Evolutionary conservation across 495 filamentous ascomycete species (phyloP), one percentile per base, ranked within the genome.

Genomic region (Penicillium pulvis): DNA sequence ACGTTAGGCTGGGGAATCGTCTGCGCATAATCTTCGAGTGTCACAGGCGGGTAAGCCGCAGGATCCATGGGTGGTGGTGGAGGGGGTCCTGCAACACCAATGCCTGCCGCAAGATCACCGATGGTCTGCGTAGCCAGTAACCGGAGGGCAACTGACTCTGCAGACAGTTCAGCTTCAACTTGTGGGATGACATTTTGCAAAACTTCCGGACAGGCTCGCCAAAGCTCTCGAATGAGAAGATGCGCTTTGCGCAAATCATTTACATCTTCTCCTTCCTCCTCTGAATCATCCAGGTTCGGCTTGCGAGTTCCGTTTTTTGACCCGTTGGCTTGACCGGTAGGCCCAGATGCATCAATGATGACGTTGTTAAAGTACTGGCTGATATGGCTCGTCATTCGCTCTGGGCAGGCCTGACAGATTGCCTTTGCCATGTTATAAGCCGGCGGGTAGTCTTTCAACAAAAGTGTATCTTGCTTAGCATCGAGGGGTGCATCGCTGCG

Each of bases 311-410:
- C 67, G 30, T 65, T 76, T 76, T 79, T 88, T 74, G 66, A 61
- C 5, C 71, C 70, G 19, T 80, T 76, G 14, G 70, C 51, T 53
- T 63, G 53, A 33, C 56, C 63, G 7, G 68, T 71, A 1, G 70
- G 65, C 3, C 85, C 81, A 1, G 93, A 91, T 12, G 90, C 87
- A 63, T 97, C 90, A 46, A 97, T 84, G 53, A 99, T 93, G 23
- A 98, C 91, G 57, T 97, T 91, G 71, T 92, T 94, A 73, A 99
- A 99, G 68, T 97, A 99, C 67, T 95, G 92, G 61, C 91, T 92
- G 54, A 97, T 87, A 63, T 92, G 88, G 49, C 92, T 87, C 1
- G 91, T 87, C 93, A 99, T 97, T 69, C 92, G 90, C 58, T 96
- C 94, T 2, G 90, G 86, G 56, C 86, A 93, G n/a, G 81, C 77